Percentiles rank a stretch among this genome's conserved stretches.
Evolutionary conservation across 2,329 filamentous ascomycete species (phyloP).

Genomic region (Moelleriella libera): DNA sequence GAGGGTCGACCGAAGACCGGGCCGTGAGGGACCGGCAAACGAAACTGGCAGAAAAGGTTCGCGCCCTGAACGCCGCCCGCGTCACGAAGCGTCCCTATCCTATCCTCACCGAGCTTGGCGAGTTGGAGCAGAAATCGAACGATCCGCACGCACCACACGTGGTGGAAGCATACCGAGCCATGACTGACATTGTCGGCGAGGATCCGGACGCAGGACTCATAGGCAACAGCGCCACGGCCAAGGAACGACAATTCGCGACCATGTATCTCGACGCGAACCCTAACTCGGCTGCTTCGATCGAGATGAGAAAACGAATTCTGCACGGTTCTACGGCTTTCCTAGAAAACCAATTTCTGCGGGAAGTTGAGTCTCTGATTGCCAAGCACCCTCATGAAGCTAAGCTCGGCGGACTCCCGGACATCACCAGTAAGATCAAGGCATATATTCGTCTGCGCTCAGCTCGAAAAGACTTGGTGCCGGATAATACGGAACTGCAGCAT

Average conservation of each 20-base stretch:
- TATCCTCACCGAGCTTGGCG: slow-evolving; percentile 60
- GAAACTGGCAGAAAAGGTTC: slow-evolving; percentile 66
- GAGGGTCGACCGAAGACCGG: slow-evolving; percentile 49
- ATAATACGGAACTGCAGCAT: slow-evolving; percentile 68
- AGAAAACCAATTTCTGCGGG: slow-evolving; percentile 65
- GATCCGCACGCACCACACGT: slow-evolving; percentile 63
- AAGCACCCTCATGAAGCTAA: slow-evolving; percentile 82
- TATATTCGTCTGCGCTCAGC: slow-evolving; percentile 72
- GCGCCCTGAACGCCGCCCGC: slow-evolving; percentile 61
- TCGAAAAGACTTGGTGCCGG: slow-evolving; percentile 71
- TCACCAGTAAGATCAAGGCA: slow-evolving; percentile 80
- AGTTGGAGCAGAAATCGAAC: slow-evolving; percentile 55
- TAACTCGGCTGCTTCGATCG: slow-evolving; percentile 47
- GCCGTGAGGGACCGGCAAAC: slow-evolving; percentile 73
- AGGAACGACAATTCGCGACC: slow-evolving; percentile 60
- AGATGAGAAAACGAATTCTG: slow-evolving; percentile 66
- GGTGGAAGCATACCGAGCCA: slow-evolving; percentile 67
- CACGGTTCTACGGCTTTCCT: slow-evolving; percentile 66
- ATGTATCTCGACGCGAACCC: slow-evolving; percentile 65
- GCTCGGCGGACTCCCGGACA: slow-evolving; percentile 75
- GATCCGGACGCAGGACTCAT: slow-evolving; percentile 40
- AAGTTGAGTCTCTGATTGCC: slow-evolving; percentile 63
- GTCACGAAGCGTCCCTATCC: slow-evolving; percentile 54
- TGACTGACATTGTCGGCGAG: slow-evolving; percentile 69
- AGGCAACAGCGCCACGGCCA: slow-evolving; percentile 49